Evolutionary conservation across 805 yeast genomes (phyloP).

Genomic region (Brettanomyces anomalus): DNA sequence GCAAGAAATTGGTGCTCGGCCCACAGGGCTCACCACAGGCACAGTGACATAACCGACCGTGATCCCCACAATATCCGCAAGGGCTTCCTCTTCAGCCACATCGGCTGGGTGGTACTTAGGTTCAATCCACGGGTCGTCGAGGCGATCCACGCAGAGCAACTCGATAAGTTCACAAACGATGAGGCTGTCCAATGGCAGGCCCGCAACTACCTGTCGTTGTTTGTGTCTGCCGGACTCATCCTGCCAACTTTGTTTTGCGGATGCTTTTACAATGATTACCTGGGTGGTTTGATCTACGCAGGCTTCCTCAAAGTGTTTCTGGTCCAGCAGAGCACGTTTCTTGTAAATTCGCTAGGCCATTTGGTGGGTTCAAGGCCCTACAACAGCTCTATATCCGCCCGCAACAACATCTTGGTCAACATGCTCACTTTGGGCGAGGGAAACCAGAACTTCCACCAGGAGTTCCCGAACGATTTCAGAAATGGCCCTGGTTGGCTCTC

Average conservation of each 20-base stretch:
- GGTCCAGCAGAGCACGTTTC: constrained; percentile 73
- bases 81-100: constrained; percentile 74
- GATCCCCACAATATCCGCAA: constrained; percentile 83
- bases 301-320: constrained; percentile 64
- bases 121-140: constrained; percentile 48
- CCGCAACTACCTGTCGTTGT: constrained; percentile 53
- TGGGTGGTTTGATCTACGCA: constrained; percentile 71
- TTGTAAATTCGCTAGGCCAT: constrained; percentile 81
- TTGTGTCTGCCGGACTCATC: constrained; percentile 36
- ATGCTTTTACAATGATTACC: constrained; percentile 59
- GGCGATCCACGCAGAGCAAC: constrained; percentile 33
- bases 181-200: constrained; percentile 59
- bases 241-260: constrained; percentile 64
- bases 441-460: constrained; percentile 89
- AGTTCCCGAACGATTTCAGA: constrained; percentile 86
- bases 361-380: constrained; percentile 64
- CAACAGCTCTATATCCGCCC: constrained; percentile 65
- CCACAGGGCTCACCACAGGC: constrained; percentile 87
- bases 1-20: constrained; percentile 72
- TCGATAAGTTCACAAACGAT: constrained; percentile 56
- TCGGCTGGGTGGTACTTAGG: constrained; percentile 77
- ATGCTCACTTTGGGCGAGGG: constrained; percentile 83
- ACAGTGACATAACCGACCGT: constrained; percentile 67
- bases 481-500: constrained; percentile 63
- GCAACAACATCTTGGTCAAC: constrained; percentile 55